Base-by-base conservation (phyloP, 2,329 filamentous ascomycete species). In the Neonectria neomacrospora region DNA sequence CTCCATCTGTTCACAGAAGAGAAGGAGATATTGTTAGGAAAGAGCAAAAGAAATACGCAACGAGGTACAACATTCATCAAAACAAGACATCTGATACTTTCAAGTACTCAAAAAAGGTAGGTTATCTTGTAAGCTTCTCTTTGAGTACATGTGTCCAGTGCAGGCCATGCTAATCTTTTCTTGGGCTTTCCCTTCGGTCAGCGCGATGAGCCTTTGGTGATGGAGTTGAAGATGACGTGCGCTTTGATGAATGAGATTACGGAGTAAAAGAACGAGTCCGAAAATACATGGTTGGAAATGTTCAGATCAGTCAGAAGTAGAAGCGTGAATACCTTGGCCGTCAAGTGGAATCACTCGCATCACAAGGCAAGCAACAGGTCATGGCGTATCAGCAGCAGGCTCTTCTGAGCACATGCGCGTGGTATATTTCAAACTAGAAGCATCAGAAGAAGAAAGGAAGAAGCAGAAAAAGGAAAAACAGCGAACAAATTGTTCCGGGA, bases 61-160 rank as follows among this genome's bases (percentile, higher is more conserved):
- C 32, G 3, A n/a, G n/a, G 34, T 34, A 11, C 32, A 34, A 16
- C 14, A 34, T 14, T 14, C 12, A 14, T 1, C 4, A 37, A 16
- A 37, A 37, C 14, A 6, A 5, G 34, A n/a, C n/a, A n/a, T 37
- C 1, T 37, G 34, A 6, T 37, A n/a, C n/a, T 14, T 5, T 16
- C 12, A 37, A 37, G 6, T 16, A 14, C 14, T 37, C 6, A 37
- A 16, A 37, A 16, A n/a, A 16, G 6, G 5, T n/a, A 26, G n/a
- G n/a, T n/a, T 26, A 26, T 6, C 23, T 3, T n/a, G 34, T 37
- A 20, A 60, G 51, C 57, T 30, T 48, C 57, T 60, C 57, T 54
- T 60, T 60, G 57, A 32, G 50, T 23, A 16, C 90, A 88, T 89
- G 90, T 93, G 91, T 94, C 92, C 92, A 94, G 92, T 89, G 86